A percentile compares a stretch with the other conserved stretches of the same genome.
Conservation (phyloP, 2,329 filamentous ascomycete species). For the Cytospora chrysosperma region DNA sequence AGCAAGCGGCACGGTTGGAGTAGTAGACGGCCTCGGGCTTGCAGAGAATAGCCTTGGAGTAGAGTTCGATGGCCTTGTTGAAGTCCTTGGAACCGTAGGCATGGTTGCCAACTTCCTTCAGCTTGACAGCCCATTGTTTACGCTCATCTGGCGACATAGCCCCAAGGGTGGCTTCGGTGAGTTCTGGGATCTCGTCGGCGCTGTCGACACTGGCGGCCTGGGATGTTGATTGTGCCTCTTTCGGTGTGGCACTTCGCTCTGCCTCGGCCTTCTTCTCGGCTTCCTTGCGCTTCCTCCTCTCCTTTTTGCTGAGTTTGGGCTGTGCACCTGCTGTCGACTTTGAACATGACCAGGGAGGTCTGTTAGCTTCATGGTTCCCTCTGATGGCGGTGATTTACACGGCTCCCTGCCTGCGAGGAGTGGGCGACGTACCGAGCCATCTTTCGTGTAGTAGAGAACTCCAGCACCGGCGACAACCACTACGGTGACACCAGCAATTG, state of each 20-base stretch:
- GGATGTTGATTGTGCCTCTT: slow-evolving; percentile 33
- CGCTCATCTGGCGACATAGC: slow-evolving; percentile 63
- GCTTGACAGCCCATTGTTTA: slow-evolving; percentile 82
- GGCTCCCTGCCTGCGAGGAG: background rate
- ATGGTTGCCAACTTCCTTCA: slow-evolving; percentile 95
- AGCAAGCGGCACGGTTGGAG: slow-evolving; percentile 97
- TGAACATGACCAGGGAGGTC: background rate
- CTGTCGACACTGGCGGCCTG: slow-evolving; percentile 54
- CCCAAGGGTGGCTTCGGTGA: slow-evolving; percentile 57
- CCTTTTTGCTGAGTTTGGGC: slow-evolving; percentile 84
- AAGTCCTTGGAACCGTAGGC: slow-evolving; percentile 95
- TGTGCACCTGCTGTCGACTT: slow-evolving; percentile 46
- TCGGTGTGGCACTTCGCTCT: slow-evolving; percentile 38
- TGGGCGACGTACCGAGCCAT: slow-evolving; percentile 50
- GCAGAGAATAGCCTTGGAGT: slow-evolving; percentile 94
- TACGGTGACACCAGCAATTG: slow-evolving; percentile 89
- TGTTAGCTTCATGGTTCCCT: background rate
- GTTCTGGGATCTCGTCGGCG: slow-evolving; percentile 69
- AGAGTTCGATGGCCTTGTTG: slow-evolving; percentile 88
- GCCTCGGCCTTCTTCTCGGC: slow-evolving; percentile 59
- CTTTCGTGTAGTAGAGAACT: slow-evolving; percentile 84
- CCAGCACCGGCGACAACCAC: slow-evolving; percentile 82
- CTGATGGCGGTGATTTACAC: too few species aligned
- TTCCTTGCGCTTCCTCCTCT: slow-evolving; percentile 84
- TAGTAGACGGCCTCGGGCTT: slow-evolving; percentile 98